Conservation (phyloP, 139 green algal species). For the Micromonas pusilla region DNA sequence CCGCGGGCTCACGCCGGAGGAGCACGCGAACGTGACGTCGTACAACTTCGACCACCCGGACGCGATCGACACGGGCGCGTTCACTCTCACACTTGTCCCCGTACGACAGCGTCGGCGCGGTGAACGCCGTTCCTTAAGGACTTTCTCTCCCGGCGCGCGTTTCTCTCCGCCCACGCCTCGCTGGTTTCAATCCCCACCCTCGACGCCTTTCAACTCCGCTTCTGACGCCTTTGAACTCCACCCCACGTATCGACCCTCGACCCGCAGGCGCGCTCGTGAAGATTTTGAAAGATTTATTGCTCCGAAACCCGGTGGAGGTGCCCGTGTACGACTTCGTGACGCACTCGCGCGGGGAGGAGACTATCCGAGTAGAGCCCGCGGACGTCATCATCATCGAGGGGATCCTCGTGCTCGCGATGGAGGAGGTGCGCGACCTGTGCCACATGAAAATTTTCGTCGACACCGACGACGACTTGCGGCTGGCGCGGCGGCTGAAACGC, state of each 20-base stretch:
- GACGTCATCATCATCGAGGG: conserved; percentile 95
- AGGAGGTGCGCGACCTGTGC: conserved; percentile 61
- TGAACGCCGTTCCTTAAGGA: no score
- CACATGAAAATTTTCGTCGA: conserved; percentile 88
- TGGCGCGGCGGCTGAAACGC: conserved; percentile 84
- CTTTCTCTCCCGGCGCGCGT: no score
- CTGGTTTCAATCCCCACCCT: no score
- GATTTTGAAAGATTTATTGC: conserved; percentile 65
- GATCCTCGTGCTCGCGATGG: conserved; percentile 87
- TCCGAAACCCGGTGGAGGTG: conserved; percentile 57
- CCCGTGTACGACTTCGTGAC: conserved; percentile 90
- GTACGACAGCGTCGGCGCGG: no score
- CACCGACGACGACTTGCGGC: conserved; percentile 88
- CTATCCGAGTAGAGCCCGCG: conserved; percentile 50
- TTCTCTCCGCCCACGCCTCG: no score
- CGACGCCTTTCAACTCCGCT: no score
- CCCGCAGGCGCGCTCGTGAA: background rate
- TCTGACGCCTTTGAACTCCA: no score
- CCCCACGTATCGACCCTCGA: no score
- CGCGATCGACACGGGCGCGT: conserved; percentile 45
- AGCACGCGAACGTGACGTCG: conserved; percentile 55
- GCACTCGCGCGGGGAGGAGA: conserved; percentile 53
- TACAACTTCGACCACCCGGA: conserved; percentile 95
- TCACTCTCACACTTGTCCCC: background rate
- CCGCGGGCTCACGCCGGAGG: conserved; percentile 56